phyloP scores from a whole-genome alignment of 225 moss, liverwort and hornwort genomes.

The Physcomitrium patens region DNA sequence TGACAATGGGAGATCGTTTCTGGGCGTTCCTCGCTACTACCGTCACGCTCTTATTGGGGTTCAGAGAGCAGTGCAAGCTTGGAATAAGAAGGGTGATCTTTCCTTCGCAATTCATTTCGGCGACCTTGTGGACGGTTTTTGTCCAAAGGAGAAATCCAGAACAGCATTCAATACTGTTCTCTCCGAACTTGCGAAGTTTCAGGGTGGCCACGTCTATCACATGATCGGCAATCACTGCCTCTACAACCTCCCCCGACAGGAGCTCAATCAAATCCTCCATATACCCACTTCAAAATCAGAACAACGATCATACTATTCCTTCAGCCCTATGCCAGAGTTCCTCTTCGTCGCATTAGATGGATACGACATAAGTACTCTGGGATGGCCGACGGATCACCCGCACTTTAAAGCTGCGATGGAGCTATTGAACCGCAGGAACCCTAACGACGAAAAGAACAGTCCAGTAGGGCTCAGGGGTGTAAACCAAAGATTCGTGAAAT shows the following conservation, averaged over 20 bases:
- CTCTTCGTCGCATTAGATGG: conserved; percentile 83
- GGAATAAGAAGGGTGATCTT: conserved; percentile 68
- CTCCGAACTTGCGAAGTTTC: conserved; percentile 52
- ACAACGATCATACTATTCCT: conserved; percentile 69
- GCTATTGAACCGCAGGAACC: conserved; percentile 62
- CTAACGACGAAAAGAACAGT: conserved; percentile 83
- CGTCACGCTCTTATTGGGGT: conserved; percentile 73
- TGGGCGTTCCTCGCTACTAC: conserved; percentile 81
- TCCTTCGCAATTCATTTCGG: conserved; percentile 87
- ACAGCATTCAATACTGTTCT: conserved; percentile 56
- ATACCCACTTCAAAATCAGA: conserved; percentile 64
- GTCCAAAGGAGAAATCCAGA: conserved; percentile 61
- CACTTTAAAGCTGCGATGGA: conserved; percentile 60
- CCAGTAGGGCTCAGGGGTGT: conserved; percentile 72
- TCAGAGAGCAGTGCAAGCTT: conserved; percentile 72
- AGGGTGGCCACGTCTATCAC: conserved; percentile 65
- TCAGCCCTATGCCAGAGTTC: conserved; percentile 56
- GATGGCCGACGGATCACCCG: conserved; percentile 81
- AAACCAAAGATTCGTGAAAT: conserved; percentile 76
- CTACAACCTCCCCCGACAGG: conserved; percentile 81
- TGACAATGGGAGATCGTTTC: conserved; percentile 71
- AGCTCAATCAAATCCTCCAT: conserved; percentile 60
- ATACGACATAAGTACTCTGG: conserved; percentile 87
- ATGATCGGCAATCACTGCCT: conserved; percentile 95
- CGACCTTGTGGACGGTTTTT: conserved; percentile 83